phyloP scores from a whole-genome alignment of 176 grass and related monocot genomes.

The Musa schizocarpa region DNA sequence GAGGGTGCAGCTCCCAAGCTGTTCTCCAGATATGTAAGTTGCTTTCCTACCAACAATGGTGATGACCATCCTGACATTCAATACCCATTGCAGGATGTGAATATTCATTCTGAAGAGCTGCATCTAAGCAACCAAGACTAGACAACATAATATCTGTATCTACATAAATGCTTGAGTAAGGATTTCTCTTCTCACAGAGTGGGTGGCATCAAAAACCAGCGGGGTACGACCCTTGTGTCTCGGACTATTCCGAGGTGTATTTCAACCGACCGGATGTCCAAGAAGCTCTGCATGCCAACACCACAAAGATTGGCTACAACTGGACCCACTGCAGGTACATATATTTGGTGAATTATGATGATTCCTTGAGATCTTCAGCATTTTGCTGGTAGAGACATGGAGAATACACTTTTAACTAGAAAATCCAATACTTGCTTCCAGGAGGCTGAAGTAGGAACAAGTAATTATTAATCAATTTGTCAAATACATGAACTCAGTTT shows the following conservation, averaged over 20 bases:
- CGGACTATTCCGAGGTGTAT: constrained; percentile 42
- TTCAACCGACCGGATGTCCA: constrained; percentile 89
- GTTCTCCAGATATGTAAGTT: constrained; percentile 60
- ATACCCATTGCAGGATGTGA: neutral
- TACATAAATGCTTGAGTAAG: too few relatives aligned
- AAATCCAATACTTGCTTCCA: neutral
- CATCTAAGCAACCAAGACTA: neutral
- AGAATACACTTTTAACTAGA: neutral
- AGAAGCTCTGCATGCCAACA: constrained; percentile 75
- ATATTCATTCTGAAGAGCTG: neutral
- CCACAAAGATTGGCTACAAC: constrained; percentile 61
- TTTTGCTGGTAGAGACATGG: neutral
- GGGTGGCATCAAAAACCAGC: constrained; percentile 53
- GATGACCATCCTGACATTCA: neutral
- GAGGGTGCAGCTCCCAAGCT: constrained; percentile 41
- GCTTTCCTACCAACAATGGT: neutral
- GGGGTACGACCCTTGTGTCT: constrained; percentile 72
- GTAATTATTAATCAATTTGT: neutral
- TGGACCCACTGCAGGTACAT: constrained; percentile 87
- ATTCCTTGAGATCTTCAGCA: neutral
- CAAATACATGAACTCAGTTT: neutral
- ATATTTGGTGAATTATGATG: neutral
- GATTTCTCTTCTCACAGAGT: neutral
- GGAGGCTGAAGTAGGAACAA: neutral
- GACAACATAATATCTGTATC: neutral